Base-by-base conservation (phyloP, 2,329 filamentous ascomycete species). In the Chrysoporthe deuterocubensis region DNA sequence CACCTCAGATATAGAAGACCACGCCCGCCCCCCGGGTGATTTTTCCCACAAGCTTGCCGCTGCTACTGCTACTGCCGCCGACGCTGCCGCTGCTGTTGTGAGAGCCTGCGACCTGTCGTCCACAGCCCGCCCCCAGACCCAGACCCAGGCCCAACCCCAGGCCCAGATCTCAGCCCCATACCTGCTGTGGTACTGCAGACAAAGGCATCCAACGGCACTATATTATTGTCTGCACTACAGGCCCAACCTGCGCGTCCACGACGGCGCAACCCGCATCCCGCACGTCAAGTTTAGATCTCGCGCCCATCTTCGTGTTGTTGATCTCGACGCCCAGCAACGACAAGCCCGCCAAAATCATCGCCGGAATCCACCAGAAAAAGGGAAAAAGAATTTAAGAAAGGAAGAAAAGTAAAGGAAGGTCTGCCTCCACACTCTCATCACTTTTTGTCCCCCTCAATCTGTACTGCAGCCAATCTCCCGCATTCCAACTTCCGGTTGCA, bases 1-100 rank as follows among this genome's bases (percentile, higher is more conserved):
- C 59, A 63, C 67, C 67, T 69, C 56, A 65, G 67, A 69, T 69
- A 69, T 67, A 61, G 65, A 67, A 69, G 67, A 64, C 57, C 67
- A 65, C 62, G 64, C 67, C 65, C 62, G 64, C 67, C 64, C 67
- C 63, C 60, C 52, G 64, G 57, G 65, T 63, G 67, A 60, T 67
- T 69, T 68, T 64, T 69, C 67, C 61, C 67, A 69, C 67, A 60
- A 52, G 60, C 56, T 65, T 62, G 57, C 57, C 43, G 57, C 57
- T 63, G 64, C 63, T 48, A 37, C 50, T 57, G 50, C 50, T 44
- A n/a, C 46, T 52, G 44, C 50, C 26, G 26, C 26, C 26, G 26
- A 26, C 26, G 26, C 26, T 34, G 62, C 37, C 42, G 50, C 37
- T 32, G 26, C 65, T 18, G 52, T 57, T 37, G 32, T 43, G 46